Base-by-base conservation (phyloP, 2,329 filamentous ascomycete species). In the Didymella exigua region DNA sequence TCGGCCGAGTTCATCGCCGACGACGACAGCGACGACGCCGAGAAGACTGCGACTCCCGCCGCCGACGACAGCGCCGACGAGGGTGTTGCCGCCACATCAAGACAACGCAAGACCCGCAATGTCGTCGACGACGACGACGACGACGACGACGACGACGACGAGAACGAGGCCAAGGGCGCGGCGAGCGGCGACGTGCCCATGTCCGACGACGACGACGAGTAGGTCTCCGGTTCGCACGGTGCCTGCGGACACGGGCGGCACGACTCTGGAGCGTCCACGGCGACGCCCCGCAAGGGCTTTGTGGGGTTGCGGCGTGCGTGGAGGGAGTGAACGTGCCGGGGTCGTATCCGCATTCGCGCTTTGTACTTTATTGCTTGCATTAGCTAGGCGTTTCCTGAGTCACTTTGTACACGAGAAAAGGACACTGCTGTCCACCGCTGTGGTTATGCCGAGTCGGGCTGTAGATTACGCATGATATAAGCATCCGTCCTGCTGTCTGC, bases 1-100 rank as follows among this genome's bases (percentile, higher is more conserved):
- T 93, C 89, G 45, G 87, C 84, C 1, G 92, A 96, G 75, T 85
- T 92, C 59, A 86, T 96, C 24, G 88, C 91, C 38, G 89, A 93
- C 59, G 67, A 63, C 47, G 70, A 74, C 19, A 66, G 59, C n/a
- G 67, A 71, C n/a, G 62, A 60, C 1, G 67, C 49, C n/a, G 63
- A 58, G 5, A 58, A 63, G 40, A 56, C 36, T 0, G 58, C 30
- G 1, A 53, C 41, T 34, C 31, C 41, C 19, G 57, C 24, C 2
- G 56, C 33, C 6, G 42, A 55, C n/a, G 61, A 60, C 31, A 68
- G 63, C 26, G 71, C 61, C 8, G 69, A 67, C 31, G 69, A 69
- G 16, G 66, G 50, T 11, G 62, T 61, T 13, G 55, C 65, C 14
- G 65, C 64, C 4, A 59, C 69, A 4, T 64, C 66, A 11, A 47